Conservation (phyloP, 805 yeast genomes). For the Starmerella powellii region DNA sequence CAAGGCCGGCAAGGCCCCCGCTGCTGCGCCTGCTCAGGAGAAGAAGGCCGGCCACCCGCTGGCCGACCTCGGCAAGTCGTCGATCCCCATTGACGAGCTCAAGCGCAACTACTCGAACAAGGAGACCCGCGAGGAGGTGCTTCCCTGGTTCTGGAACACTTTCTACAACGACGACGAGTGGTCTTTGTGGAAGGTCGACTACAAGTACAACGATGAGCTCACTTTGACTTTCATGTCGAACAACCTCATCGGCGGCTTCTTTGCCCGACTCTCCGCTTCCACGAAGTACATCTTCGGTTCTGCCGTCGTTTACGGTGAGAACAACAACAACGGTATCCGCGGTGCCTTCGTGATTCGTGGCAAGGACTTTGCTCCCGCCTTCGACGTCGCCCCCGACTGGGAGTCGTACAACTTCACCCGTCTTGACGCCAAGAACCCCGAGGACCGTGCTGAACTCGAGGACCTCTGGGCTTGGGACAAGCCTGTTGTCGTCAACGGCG, state of each 20-base stretch:
- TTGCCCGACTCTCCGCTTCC: slow-evolving; percentile 86
- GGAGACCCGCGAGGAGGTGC: slow-evolving; percentile 85
- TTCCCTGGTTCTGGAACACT: slow-evolving; percentile 94
- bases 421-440: slow-evolving; percentile 67
- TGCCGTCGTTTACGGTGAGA: slow-evolving; percentile 93
- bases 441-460: slow-evolving; percentile 66
- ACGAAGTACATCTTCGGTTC: slow-evolving; percentile 89
- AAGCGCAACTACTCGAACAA: slow-evolving; percentile 94
- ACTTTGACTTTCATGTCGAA: slow-evolving; percentile 96
- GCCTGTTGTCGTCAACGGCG: slow-evolving; percentile 73
- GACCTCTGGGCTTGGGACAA: slow-evolving; percentile 98
- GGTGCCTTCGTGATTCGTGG: slow-evolving; percentile 96
- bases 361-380: slow-evolving; percentile 79
- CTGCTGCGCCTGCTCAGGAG: slow-evolving; percentile 27
- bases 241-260: slow-evolving; percentile 96
- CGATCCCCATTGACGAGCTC: slow-evolving; percentile 75
- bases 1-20: slow-evolving; percentile 29
- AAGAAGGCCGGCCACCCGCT: slow-evolving; percentile 89
- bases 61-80: slow-evolving; percentile 56
- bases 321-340: slow-evolving; percentile 93
- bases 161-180: slow-evolving; percentile 84
- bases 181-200: slow-evolving; percentile 90
- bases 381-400: slow-evolving; percentile 99
- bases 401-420: slow-evolving; percentile 79
- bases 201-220: slow-evolving; percentile 96